Evolutionary conservation across 345 rosid genomes (phyloP).

Genomic region (Raphanus raphanistrum): DNA sequence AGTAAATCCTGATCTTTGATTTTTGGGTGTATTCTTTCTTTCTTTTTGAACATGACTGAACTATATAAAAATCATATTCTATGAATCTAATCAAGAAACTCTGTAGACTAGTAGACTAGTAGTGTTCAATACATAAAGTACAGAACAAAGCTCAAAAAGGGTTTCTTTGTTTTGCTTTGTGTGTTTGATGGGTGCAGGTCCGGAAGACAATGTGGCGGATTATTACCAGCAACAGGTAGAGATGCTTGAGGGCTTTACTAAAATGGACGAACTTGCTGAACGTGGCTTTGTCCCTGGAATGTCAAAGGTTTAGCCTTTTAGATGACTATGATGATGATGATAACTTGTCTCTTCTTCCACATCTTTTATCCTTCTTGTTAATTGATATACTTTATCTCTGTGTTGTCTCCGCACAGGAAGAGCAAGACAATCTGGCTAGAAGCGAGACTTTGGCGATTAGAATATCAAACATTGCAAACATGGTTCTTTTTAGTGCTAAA

Average conservation of each 20-base stretch:
- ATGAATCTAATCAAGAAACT: not conserved
- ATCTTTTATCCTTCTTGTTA: not conserved
- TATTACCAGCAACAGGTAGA: slow-evolving; percentile 97
- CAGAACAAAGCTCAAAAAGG: not conserved
- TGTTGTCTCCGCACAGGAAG: slow-evolving; percentile 60
- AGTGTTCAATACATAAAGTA: not conserved
- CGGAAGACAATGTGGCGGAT: slow-evolving; percentile 88
- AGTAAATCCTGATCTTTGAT: not conserved
- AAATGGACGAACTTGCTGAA: slow-evolving; percentile 94
- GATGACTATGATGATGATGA: not conserved
- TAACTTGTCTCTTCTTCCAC: slow-evolving; percentile 9
- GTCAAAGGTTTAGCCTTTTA: slow-evolving; percentile 62
- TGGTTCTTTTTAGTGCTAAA: slow-evolving; percentile 92
- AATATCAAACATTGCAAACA: slow-evolving; percentile 86
- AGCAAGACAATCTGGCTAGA: slow-evolving; percentile 74
- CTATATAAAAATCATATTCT: not conserved
- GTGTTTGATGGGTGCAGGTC: slow-evolving; percentile 49
- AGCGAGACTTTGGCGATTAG: slow-evolving; percentile 90
- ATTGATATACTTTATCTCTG: slow-evolving; percentile 7
- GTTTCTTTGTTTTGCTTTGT: not conserved
- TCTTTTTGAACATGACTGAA: not conserved
- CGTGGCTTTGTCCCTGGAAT: slow-evolving; percentile 90
- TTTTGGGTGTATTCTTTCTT: not conserved
- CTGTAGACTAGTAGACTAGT: not conserved
- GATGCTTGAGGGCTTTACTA: slow-evolving; percentile 92